Evolutionary conservation across 2,329 filamentous ascomycete genomes (phyloP).

Genomic region (Ploettnerulaceae sp.): DNA sequence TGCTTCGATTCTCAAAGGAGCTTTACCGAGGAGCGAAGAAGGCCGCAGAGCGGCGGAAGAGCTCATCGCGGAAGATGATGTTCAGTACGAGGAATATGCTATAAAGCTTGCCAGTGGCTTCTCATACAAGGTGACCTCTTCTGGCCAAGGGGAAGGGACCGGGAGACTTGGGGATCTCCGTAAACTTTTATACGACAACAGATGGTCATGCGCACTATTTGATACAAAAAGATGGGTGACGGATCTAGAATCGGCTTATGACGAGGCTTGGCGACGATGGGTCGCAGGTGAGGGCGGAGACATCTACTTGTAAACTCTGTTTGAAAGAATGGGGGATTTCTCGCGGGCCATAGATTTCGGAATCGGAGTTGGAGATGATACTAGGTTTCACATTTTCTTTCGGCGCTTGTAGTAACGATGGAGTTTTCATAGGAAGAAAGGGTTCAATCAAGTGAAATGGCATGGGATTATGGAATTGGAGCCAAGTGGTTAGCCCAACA

Average conservation of each 20-base stretch:
- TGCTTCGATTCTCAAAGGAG: constrained; percentile 86
- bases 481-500: no score
- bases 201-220: constrained; percentile 85
- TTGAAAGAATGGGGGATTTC: neutral
- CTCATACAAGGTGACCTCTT: constrained; percentile 46
- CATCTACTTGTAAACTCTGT: constrained; percentile 61
- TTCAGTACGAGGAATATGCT: constrained; percentile 78
- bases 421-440: no score
- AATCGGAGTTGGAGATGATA: neutral
- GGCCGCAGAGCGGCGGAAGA: constrained; percentile 66
- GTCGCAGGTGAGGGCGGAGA: constrained; percentile 82
- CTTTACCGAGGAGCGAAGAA: constrained; percentile 67
- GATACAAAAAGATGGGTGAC: constrained; percentile 87
- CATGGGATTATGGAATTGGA: no score
- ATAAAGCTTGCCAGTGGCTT: constrained; percentile 61
- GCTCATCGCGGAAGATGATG: constrained; percentile 72
- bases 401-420: no score
- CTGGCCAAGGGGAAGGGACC: constrained; percentile 47
- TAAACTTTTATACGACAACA: constrained; percentile 73
- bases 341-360: neutral
- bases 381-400: no score
- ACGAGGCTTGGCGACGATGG: constrained; percentile 85
- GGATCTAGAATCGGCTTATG: constrained; percentile 85
- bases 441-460: no score
- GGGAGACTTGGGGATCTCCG: constrained; percentile 77